phyloP scores from a whole-genome alignment of 2,329 filamentous ascomycete genomes.

The Pseudogymnoascus pannorum region DNA sequence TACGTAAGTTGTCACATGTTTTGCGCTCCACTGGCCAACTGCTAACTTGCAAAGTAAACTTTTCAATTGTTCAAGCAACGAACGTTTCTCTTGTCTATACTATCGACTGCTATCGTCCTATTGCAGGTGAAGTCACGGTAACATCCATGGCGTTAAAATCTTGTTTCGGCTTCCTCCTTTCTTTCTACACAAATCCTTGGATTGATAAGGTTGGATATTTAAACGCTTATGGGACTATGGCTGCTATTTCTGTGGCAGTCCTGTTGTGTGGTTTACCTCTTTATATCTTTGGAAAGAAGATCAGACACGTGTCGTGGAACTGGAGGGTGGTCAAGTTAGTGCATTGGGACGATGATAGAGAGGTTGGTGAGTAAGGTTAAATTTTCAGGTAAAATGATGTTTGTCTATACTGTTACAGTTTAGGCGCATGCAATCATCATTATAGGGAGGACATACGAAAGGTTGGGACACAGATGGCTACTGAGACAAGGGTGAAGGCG shows the following conservation, averaged over 20 bases:
- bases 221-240: constrained; percentile 49
- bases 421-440: too few species aligned
- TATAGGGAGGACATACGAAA: too few species aligned
- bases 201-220: constrained; percentile 42
- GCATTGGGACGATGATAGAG: constrained; percentile 45
- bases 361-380: constrained; percentile 42
- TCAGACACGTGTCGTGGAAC: constrained; percentile 40
- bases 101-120: constrained; percentile 50
- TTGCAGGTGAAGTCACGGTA: constrained; percentile 48
- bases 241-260: constrained; percentile 42
- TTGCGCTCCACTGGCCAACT: not conserved
- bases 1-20: constrained; percentile 40
- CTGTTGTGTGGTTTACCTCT: constrained; percentile 43
- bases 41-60: constrained; percentile 37
- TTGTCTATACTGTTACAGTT: too few species aligned
- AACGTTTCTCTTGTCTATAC: constrained; percentile 50
- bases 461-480: too few species aligned
- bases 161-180: constrained; percentile 50
- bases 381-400: too few species aligned
- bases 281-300: constrained; percentile 43
- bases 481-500: not conserved
- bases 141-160: constrained; percentile 49
- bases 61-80: constrained; percentile 48
- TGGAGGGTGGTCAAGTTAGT: constrained; percentile 41
- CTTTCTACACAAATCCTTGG: constrained; percentile 56